Evolutionary conservation across 768 basidiomycete species (phyloP).

Genomic region (Boletus vinaceobasis): DNA sequence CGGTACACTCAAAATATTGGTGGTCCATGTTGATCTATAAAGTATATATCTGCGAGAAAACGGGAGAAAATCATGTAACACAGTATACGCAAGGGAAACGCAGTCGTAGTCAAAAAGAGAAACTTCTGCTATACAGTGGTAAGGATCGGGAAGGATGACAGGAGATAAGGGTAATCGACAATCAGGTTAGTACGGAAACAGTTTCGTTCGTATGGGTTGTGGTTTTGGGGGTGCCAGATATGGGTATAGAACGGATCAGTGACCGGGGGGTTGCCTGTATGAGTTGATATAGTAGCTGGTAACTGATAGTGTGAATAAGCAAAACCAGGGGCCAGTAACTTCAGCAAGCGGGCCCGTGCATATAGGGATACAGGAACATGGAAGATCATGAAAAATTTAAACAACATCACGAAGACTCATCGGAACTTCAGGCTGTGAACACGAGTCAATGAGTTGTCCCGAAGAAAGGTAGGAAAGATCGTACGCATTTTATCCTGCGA

Average conservation of each 20-base stretch:
- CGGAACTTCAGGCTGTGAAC: conserved; percentile 84
- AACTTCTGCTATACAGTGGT: conserved; percentile 68
- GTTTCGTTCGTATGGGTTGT: conserved; percentile 37
- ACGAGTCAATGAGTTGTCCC: conserved; percentile 18
- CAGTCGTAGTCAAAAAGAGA: conserved; percentile 13
- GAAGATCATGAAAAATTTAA: conserved; percentile 50
- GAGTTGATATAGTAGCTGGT: conserved; percentile 50
- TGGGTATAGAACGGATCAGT: conserved; percentile 62
- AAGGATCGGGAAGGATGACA: conserved; percentile 35
- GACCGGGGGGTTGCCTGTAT: conserved; percentile 37
- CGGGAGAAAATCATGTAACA: conserved; percentile 22
- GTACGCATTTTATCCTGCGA: conserved; percentile 82
- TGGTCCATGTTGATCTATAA: conserved; percentile 52
- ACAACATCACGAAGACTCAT: conserved; percentile 87
- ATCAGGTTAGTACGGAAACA: conserved; percentile 58
- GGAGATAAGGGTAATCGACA: conserved; percentile 38
- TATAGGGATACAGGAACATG: conserved; percentile 81
- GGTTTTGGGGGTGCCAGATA: conserved; percentile 44
- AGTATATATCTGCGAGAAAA: conserved; percentile 33
- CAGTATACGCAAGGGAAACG: conserved; percentile 22
- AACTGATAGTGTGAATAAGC: conserved; percentile 37
- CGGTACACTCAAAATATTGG: conserved; percentile 79
- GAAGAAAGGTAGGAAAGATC: conserved; percentile 26
- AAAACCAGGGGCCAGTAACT: conserved; percentile 30
- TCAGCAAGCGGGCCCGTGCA: conserved; percentile 43